Evolutionary conservation across 163 green algal species (phyloP).

Genomic region (Volvox carteri): DNA sequence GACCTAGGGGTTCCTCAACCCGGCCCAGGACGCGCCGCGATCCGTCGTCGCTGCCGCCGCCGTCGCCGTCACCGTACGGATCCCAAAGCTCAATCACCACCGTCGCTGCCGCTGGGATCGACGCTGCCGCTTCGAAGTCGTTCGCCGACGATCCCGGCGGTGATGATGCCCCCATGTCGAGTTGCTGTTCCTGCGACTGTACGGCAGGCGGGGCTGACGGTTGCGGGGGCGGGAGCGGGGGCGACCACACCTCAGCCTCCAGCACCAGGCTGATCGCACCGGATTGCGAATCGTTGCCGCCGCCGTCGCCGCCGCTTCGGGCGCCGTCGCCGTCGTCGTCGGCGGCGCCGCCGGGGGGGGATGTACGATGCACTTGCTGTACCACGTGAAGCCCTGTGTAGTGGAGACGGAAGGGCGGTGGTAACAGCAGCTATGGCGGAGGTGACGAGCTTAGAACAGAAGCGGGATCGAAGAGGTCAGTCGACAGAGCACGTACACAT

Average conservation of each 20-base stretch:
- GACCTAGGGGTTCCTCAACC: conserved; percentile 36
- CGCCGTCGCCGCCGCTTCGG: not conserved
- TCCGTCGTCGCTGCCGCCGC: not conserved
- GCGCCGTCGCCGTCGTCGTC: not conserved
- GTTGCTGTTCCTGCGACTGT: no score
- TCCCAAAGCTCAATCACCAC: conserved; percentile 21
- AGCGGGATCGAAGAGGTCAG: no score
- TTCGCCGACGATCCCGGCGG: not conserved
- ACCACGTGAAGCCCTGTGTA: conserved; percentile 40
- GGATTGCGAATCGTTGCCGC: no score
- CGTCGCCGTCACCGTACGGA: not conserved
- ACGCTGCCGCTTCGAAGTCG: not conserved
- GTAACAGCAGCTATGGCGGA: no score
- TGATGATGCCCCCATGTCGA: no score
- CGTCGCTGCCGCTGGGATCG: not conserved
- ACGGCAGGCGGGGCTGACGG: not conserved
- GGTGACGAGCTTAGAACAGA: no score
- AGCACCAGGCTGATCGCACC: conserved; percentile 59
- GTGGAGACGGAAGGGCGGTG: no score
- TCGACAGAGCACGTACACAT: no score
- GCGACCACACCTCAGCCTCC: conserved; percentile 60
- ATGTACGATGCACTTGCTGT: conserved; percentile 16
- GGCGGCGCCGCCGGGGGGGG: not conserved
- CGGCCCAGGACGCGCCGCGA: not conserved
- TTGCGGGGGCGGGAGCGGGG: not conserved